Evolutionary conservation across 2,329 filamentous ascomycete species (phyloP).

Genomic region (Aspergillus sp.): DNA sequence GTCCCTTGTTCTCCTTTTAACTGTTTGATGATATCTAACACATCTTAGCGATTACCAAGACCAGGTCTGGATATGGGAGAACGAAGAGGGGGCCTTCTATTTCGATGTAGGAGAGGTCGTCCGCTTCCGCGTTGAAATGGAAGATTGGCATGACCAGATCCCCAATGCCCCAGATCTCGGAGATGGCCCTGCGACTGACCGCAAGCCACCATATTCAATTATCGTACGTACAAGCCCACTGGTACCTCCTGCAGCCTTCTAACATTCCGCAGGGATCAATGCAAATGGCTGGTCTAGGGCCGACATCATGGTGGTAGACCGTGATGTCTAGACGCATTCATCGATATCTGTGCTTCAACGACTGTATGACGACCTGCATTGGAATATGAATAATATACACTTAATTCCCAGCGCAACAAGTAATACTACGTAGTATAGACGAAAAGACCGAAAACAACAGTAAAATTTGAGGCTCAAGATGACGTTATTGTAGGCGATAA

Average conservation of each 20-base stretch:
- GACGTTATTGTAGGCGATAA: background rate
- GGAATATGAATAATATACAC: slow-evolving; percentile 4
- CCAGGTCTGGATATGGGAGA: slow-evolving; percentile 80
- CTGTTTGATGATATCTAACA: slow-evolving; percentile 20
- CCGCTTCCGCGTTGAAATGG: slow-evolving; percentile 78
- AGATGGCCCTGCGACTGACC: slow-evolving; percentile 57
- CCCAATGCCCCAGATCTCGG: slow-evolving; percentile 67
- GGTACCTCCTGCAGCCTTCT: background rate
- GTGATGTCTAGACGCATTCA: background rate
- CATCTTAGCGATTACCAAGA: slow-evolving; percentile 66
- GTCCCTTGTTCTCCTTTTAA: background rate
- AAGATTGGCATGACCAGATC: slow-evolving; percentile 88
- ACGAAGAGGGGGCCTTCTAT: slow-evolving; percentile 71
- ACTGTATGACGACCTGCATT: slow-evolving; percentile 2
- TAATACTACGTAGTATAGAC: background rate
- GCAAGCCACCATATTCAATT: slow-evolving; percentile 56
- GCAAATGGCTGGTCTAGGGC: slow-evolving; percentile 47
- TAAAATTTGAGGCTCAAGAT: background rate
- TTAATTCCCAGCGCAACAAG: background rate
- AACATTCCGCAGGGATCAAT: slow-evolving; percentile 42
- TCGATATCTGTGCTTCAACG: background rate
- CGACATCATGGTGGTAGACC: slow-evolving; percentile 47
- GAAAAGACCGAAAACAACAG: background rate
- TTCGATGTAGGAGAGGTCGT: slow-evolving; percentile 91
- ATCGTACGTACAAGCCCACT: slow-evolving; percentile 32